Evolutionary conservation across 352 stramenopile species (phyloP).

Genomic region (Globisporangium uncinulatum): DNA sequence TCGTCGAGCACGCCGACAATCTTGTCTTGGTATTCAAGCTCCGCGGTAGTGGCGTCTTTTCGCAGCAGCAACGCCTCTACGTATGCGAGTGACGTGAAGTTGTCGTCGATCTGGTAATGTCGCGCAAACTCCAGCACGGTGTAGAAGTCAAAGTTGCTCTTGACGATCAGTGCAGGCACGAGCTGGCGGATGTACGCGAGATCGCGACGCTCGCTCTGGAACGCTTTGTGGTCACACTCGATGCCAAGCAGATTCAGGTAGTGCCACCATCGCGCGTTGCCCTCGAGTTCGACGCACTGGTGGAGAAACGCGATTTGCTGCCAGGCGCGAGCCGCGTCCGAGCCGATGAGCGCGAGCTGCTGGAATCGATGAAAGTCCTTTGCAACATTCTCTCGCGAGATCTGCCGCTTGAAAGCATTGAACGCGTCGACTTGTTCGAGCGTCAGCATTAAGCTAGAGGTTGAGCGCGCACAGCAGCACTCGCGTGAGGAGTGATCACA

Average conservation of each 20-base stretch:
- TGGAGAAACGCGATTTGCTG: constrained; percentile 77
- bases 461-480: not conserved
- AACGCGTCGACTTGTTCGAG: constrained; percentile 76
- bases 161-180: constrained; percentile 52
- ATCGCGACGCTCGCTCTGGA: constrained; percentile 63
- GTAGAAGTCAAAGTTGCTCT: constrained; percentile 76
- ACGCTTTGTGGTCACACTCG: constrained; percentile 69
- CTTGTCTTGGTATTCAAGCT: constrained; percentile 65
- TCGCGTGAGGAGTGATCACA: not conserved
- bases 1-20: constrained; percentile 75
- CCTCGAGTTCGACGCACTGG: constrained; percentile 75
- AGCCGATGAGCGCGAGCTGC: constrained; percentile 61
- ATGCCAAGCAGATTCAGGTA: constrained; percentile 75
- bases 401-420: constrained; percentile 60
- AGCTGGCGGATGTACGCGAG: constrained; percentile 61
- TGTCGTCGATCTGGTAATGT: constrained; percentile 83
- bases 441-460: constrained; percentile 54
- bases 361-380: constrained; percentile 83
- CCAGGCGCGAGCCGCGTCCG: constrained; percentile 71
- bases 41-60: constrained; percentile 11
- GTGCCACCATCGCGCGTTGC: constrained; percentile 80
- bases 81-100: constrained; percentile 60
- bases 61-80: constrained; percentile 52
- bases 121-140: constrained; percentile 76
- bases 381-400: constrained; percentile 72